Conservation (phyloP, 495 filamentous ascomycete species). For the Talaromyces liani region DNA sequence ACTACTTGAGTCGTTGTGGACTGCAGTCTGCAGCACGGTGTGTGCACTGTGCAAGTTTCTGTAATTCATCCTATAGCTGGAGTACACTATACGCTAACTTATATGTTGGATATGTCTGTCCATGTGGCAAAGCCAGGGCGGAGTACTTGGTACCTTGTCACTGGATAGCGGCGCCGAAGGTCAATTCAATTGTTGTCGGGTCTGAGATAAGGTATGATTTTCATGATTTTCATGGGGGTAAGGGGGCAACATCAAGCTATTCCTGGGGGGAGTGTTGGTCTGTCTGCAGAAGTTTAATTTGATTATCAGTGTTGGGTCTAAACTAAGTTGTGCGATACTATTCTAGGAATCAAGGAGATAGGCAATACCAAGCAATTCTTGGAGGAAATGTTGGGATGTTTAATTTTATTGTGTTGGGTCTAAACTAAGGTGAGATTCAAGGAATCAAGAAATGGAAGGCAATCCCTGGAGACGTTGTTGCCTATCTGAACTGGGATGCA, state of each 20-base stretch:
- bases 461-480: neutral
- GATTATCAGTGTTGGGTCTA: too few relatives aligned
- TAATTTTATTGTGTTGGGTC: neutral
- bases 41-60: neutral
- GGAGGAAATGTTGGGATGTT: neutral
- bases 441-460: neutral
- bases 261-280: too few relatives aligned
- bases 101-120: neutral
- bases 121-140: neutral
- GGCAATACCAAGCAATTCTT: neutral
- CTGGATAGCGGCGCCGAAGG: neutral
- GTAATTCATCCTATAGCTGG: neutral
- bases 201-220: neutral
- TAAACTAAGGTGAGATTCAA: neutral
- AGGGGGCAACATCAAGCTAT: neutral
- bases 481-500: too few relatives aligned
- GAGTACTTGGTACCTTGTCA: neutral
- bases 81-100: too few relatives aligned
- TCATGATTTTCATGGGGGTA: neutral
- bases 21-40: neutral
- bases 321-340: too few relatives aligned
- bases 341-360: too few relatives aligned
- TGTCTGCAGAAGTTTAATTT: too few relatives aligned
- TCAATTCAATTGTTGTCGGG: neutral
- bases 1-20: neutral